phyloP scores from a whole-genome alignment of 176 grass and related monocot genomes.

The Zoysia japonica region DNA sequence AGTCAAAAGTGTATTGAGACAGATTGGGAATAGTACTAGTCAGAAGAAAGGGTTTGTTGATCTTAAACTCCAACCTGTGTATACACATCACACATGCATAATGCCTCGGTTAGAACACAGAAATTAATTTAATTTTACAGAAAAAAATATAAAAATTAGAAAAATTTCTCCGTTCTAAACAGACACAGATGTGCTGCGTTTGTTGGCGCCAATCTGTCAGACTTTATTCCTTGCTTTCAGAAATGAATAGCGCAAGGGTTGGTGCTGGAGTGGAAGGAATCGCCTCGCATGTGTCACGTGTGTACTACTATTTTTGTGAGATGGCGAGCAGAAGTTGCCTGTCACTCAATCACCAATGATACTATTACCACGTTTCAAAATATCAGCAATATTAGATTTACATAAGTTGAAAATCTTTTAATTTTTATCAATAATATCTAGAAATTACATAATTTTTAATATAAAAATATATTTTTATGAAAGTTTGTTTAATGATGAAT shows the following conservation, averaged over 20 bases:
- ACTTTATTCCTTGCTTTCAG: conserved; percentile 34
- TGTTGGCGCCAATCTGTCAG: conserved; percentile 55
- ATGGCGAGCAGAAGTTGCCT: too few species aligned
- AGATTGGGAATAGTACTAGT: conserved; percentile 47
- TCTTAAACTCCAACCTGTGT: conserved; percentile 9
- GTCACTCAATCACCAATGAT: too few species aligned
- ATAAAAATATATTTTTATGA: too few species aligned
- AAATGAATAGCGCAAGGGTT: conserved; percentile 25
- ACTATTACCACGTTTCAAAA: too few species aligned
- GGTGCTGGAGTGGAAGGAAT: not conserved
- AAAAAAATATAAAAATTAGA: not conserved
- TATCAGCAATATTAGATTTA: too few species aligned
- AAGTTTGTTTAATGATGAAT: too few species aligned
- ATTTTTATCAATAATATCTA: too few species aligned
- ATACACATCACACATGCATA: not conserved
- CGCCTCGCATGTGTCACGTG: too few species aligned
- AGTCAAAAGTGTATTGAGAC: conserved; percentile 44
- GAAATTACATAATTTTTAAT: too few species aligned
- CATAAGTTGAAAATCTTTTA: too few species aligned
- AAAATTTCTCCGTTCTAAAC: not conserved
- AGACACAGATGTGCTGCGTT: not conserved
- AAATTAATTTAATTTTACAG: not conserved
- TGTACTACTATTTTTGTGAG: too few species aligned
- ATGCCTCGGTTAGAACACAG: not conserved
- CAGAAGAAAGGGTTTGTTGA: conserved; percentile 25